Evolutionary conservation across 805 yeast species (phyloP).

Genomic region (Brettanomyces nanus): DNA sequence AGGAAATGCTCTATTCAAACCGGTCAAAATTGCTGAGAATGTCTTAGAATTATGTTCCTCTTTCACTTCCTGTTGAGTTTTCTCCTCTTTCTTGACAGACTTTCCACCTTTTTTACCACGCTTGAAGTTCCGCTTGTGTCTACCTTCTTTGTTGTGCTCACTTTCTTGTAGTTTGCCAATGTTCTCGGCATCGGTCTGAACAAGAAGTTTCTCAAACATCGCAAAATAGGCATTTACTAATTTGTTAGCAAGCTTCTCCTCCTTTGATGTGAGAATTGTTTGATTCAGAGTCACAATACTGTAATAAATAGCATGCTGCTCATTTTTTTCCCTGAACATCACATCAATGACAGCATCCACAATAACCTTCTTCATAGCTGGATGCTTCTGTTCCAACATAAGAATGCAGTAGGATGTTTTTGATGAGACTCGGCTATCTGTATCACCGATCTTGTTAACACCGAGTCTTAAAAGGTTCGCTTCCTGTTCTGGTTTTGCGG

Average conservation of each 20-base stretch:
- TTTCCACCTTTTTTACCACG: slow-evolving; percentile 85
- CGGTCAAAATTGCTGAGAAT: slow-evolving; percentile 87
- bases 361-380: slow-evolving; percentile 85
- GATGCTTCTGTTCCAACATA: slow-evolving; percentile 82
- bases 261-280: slow-evolving; percentile 75
- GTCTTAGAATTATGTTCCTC: slow-evolving; percentile 81
- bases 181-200: slow-evolving; percentile 52
- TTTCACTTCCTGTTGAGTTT: slow-evolving; percentile 51
- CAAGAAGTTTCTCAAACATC: slow-evolving; percentile 73
- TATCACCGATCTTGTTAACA: slow-evolving; percentile 90
- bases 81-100: slow-evolving; percentile 52
- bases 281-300: slow-evolving; percentile 85
- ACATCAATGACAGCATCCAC: slow-evolving; percentile 76
- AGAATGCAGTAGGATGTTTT: slow-evolving; percentile 76
- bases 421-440: slow-evolving; percentile 83
- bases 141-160: slow-evolving; percentile 45
- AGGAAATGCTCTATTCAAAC: slow-evolving; percentile 94
- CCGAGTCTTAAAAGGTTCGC: slow-evolving; percentile 82
- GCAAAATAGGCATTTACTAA: slow-evolving; percentile 80
- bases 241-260: slow-evolving; percentile 73
- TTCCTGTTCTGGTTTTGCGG: slow-evolving; percentile 93
- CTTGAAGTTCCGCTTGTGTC: slow-evolving; percentile 69
- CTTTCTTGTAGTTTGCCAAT: slow-evolving; percentile 30
- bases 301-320: slow-evolving; percentile 83
- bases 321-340: slow-evolving; percentile 64